Percentiles rank a stretch among this genome's conserved stretches.
Evolutionary conservation across 202 grass and related monocot genomes (phyloP).

Genomic region (Eragrostis tef): DNA sequence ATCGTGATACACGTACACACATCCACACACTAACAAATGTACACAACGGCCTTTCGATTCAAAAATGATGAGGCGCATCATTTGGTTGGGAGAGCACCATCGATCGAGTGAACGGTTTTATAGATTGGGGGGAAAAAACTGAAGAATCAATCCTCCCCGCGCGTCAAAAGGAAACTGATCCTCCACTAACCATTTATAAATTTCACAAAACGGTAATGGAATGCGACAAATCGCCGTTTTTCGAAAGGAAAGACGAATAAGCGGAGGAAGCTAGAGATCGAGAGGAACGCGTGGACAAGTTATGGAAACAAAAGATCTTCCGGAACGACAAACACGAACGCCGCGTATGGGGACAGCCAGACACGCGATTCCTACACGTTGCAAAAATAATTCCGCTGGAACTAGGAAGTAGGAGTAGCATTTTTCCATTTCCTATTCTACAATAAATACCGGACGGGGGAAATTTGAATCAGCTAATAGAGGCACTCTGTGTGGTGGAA

Average conservation of each 20-base stretch:
- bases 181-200: background rate
- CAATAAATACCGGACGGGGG: background rate
- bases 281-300: background rate
- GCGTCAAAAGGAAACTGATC: background rate
- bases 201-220: background rate
- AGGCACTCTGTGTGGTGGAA: too few relatives aligned
- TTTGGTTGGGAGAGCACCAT: too few relatives aligned
- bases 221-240: background rate
- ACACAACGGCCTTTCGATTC: background rate
- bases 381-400: too few relatives aligned
- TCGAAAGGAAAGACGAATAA: background rate
- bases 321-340: background rate
- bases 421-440: background rate
- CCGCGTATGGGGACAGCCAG: background rate
- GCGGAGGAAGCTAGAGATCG: too few relatives aligned
- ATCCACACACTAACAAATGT: background rate
- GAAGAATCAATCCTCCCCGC: background rate
- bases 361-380: too few relatives aligned
- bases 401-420: too few relatives aligned
- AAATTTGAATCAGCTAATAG: too few relatives aligned
- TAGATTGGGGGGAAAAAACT: too few relatives aligned
- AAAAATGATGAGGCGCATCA: too few relatives aligned
- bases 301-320: background rate
- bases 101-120: too few relatives aligned
- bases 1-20: background rate